These are phyloP conservation scores for Ogataea paradorogensis DNA, from an alignment of 805 yeast species.

Conservation along the genomic window DNA sequence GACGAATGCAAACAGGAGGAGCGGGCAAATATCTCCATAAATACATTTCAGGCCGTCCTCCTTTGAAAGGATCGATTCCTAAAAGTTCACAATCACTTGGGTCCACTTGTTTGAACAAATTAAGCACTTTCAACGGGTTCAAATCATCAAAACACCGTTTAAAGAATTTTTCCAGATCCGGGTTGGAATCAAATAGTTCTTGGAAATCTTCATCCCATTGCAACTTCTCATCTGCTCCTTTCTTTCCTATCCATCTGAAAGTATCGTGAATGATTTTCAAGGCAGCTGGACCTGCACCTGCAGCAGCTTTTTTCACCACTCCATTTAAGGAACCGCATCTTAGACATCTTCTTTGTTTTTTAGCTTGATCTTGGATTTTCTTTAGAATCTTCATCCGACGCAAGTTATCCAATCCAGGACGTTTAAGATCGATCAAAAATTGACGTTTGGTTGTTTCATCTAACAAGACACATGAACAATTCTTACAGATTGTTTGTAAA, in stretches of 20 bases:
- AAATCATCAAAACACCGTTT: constrained; percentile 89
- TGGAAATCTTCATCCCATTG: constrained; percentile 87
- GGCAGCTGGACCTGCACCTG: constrained; percentile 90
- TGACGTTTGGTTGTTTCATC: constrained; percentile 68
- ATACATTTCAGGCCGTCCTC: constrained; percentile 94
- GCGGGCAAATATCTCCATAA: constrained; percentile 98
- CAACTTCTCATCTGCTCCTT: constrained; percentile 75
- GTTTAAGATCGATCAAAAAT: constrained; percentile 73
- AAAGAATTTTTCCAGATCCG: constrained; percentile 84
- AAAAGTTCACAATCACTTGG: constrained; percentile 89
- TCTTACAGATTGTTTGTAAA: constrained; percentile 86
- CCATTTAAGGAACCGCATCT: constrained; percentile 89
- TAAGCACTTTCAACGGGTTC: constrained; percentile 86
- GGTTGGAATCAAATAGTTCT: constrained; percentile 67
- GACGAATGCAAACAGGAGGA: constrained; percentile 98
- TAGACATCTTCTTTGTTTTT: constrained; percentile 89
- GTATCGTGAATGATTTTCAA: constrained; percentile 93
- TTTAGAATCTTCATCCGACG: constrained; percentile 88
- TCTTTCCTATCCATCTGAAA: constrained; percentile 93
- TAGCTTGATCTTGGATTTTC: constrained; percentile 85
- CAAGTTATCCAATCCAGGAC: constrained; percentile 86
- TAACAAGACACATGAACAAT: constrained; percentile 74
- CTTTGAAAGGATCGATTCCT: constrained; percentile 83
- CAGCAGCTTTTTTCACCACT: constrained; percentile 93
- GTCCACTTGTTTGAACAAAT: constrained; percentile 78